Evolutionary conservation across 495 filamentous ascomycete species (phyloP), one percentile per base, ranked within the genome.

Genomic region (Daldinia grandis): DNA sequence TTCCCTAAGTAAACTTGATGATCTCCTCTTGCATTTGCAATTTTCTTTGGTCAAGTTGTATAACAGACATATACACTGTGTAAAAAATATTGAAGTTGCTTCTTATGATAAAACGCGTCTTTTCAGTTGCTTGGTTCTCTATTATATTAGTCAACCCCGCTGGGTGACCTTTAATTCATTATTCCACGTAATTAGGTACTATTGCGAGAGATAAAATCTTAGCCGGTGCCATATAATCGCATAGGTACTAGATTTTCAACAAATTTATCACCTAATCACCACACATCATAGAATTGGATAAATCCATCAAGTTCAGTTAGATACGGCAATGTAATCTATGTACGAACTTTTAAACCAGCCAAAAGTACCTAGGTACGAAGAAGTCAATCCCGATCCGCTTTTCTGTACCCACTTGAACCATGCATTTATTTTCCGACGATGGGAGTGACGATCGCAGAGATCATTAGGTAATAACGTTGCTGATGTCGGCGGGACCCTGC

Each of bases 401-500:
- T 62, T 62, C 21, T 24, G 51, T 62, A 58, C 51, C 38, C 21
- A 44, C 19, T 3, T 35, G 5, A 57, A 21, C 33, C 28, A 44
- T 25, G 38, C 57, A 9, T 15, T 62, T 68, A 68, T 68, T 68
- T 21, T 62, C 65, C 65, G 65, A 62, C 30, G 49, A 68, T 50
- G 65, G 65, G 38, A 17, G 12, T 37, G 58, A 42, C 58, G 65
- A 68, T 68, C 65, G 15, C 31, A 68, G 30, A 62, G 65, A 68
- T 62, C 58, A 53, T 68, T 68, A 68, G 47, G 58, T 62, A 68
- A 68, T 68, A 53, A 27, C 33, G 37, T 37, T 58, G 57, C 19
- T 44, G 58, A 47, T 37, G 24, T n/a, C 49, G 17, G 19, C 3
- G 21, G 28, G 64, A 7, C 51, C 58, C 58, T 62, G 62, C 58